Evolutionary conservation across 176 grass and related monocot genomes (phyloP).

Genomic region (Carex myosuroides): DNA sequence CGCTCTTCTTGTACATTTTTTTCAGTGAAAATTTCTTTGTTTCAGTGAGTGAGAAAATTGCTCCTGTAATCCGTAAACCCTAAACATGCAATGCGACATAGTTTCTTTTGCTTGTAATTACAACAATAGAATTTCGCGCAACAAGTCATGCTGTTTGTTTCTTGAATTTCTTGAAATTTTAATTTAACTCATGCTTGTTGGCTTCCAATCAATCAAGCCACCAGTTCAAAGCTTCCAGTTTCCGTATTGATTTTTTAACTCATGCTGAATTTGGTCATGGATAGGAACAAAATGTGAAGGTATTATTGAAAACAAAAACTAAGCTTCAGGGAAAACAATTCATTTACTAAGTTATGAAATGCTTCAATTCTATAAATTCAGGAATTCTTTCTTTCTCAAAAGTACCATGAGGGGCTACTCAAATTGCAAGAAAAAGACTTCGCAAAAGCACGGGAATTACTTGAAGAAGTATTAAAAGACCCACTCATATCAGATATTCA

Average conservation of each 20-base stretch:
- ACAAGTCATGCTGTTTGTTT: not conserved
- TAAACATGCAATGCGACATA: not conserved
- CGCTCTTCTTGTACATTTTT: slow-evolving; percentile 4
- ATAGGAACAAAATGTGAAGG: not conserved
- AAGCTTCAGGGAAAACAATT: not conserved
- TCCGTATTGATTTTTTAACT: not conserved
- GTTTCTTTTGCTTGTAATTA: not conserved
- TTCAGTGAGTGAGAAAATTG: not conserved
- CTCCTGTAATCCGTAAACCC: not conserved
- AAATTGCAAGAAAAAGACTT: slow-evolving; percentile 82
- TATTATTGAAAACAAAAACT: not conserved
- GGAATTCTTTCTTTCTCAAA: slow-evolving; percentile 91
- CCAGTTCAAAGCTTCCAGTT: not conserved
- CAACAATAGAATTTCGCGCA: not conserved
- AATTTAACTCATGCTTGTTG: not conserved
- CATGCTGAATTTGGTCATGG: not conserved
- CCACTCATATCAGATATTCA: slow-evolving; percentile 61
- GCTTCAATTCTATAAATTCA: slow-evolving; percentile 24
- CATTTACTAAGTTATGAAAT: not conserved
- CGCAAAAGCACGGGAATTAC: slow-evolving; percentile 59
- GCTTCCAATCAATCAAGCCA: not conserved
- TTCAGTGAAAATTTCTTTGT: slow-evolving; percentile 34
- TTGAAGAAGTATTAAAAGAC: slow-evolving; percentile 86
- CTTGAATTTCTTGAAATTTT: not conserved
- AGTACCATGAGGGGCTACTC: slow-evolving; percentile 81